These are phyloP conservation scores for Thraustochytrium sp. DNA, from an alignment of 352 stramenopile species.

Conservation along the genomic window DNA sequence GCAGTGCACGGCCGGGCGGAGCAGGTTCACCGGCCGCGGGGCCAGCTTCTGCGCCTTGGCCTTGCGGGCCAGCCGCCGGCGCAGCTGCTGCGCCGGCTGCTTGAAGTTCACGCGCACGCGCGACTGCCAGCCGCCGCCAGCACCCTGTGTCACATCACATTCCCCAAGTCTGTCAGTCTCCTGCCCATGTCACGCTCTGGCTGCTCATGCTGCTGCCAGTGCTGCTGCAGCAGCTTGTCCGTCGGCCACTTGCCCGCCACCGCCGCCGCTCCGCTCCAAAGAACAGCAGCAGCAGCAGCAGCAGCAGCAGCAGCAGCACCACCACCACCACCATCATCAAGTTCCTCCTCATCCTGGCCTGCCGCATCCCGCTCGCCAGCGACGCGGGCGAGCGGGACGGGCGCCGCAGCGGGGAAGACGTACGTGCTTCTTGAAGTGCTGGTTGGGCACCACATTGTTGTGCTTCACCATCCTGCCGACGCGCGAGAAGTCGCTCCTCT, in stretches of 20 bases:
- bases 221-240: neutral
- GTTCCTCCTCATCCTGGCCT: neutral
- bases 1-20: slow-evolving; percentile 95
- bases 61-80: slow-evolving; percentile 88
- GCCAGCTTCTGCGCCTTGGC: slow-evolving; percentile 94
- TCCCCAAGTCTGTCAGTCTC: slow-evolving; percentile 43
- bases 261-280: too few relatives aligned
- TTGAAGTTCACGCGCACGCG: slow-evolving; percentile 93
- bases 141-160: neutral
- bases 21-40: slow-evolving; percentile 86
- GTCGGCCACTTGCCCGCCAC: too few relatives aligned
- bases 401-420: too few relatives aligned
- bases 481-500: too few relatives aligned
- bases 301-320: neutral
- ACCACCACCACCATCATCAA: neutral
- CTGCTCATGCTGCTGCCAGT: neutral
- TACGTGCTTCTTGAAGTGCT: slow-evolving; percentile 49
- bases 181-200: neutral
- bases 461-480: slow-evolving; percentile 50
- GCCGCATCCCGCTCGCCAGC: neutral
- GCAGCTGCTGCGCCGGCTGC: slow-evolving; percentile 95
- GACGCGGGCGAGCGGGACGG: neutral
- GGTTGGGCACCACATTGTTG: slow-evolving; percentile 50
- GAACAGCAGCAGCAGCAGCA: neutral
- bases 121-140: slow-evolving; percentile 81